A percentile compares a stretch with the other conserved stretches of the same genome.
Conservation (phyloP, 2,329 filamentous ascomycete species). For the Scedosporium minutisporum region DNA sequence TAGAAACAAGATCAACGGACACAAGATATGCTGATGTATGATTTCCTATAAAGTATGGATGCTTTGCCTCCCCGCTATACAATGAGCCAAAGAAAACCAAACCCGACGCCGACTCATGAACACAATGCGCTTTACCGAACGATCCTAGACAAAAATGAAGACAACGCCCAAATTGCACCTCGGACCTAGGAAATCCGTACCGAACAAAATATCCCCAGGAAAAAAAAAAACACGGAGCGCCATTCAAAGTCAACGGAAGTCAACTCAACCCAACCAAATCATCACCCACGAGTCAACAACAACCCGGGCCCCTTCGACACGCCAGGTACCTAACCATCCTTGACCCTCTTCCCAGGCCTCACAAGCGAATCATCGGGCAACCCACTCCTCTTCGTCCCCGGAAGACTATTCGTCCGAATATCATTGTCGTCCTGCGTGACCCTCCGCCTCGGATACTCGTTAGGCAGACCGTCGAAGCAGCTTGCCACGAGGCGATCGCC, state of each 20-base stretch:
- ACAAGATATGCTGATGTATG: too few species aligned
- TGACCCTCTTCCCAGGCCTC: slow-evolving; percentile 51
- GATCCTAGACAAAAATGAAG: too few species aligned
- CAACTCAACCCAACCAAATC: neutral
- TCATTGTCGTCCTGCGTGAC: slow-evolving; percentile 95
- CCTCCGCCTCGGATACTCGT: slow-evolving; percentile 79
- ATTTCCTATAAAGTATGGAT: too few species aligned
- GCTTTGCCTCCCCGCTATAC: too few species aligned
- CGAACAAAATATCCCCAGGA: too few species aligned
- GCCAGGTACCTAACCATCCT: slow-evolving; percentile 29
- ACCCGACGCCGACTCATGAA: too few species aligned
- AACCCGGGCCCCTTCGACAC: slow-evolving; percentile 9
- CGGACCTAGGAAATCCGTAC: too few species aligned
- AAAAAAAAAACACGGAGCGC: too few species aligned
- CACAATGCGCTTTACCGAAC: too few species aligned
- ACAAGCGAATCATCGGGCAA: slow-evolving; percentile 71
- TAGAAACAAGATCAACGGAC: too few species aligned
- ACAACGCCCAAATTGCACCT: too few species aligned
- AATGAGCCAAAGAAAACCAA: too few species aligned
- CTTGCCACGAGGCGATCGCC: slow-evolving; percentile 66
- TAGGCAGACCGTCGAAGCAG: slow-evolving; percentile 83
- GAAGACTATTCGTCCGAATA: slow-evolving; percentile 79
- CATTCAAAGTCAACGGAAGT: neutral
- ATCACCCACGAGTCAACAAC: neutral
- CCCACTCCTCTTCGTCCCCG: slow-evolving; percentile 83